These are phyloP conservation scores for Arthroderma uncinatum DNA, from an alignment of 2,329 filamentous ascomycete genomes.

Conservation along the genomic window DNA sequence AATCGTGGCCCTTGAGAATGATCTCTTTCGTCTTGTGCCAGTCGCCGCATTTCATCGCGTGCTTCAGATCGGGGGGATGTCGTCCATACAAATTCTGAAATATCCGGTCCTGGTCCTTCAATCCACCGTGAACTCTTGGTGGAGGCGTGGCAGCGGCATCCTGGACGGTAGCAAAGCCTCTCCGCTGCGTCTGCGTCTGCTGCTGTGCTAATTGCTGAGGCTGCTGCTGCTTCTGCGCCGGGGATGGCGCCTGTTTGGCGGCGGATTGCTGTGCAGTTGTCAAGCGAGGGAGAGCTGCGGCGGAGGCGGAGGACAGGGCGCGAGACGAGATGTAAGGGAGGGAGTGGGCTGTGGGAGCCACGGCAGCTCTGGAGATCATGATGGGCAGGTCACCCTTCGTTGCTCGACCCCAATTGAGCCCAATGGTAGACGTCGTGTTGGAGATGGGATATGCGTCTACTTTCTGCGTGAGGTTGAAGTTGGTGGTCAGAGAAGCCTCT, in stretches of 20 bases:
- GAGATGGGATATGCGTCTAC: background rate
- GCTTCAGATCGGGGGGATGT: constrained; percentile 81
- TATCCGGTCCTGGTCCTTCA: constrained; percentile 95
- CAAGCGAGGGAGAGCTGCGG: constrained; percentile 24
- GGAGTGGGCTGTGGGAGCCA: constrained; percentile 34
- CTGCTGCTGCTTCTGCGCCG: constrained; percentile 17
- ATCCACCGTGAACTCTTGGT: constrained; percentile 65
- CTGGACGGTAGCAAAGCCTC: constrained; percentile 71
- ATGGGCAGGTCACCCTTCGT: constrained; percentile 16
- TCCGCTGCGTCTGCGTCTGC: constrained; percentile 35
- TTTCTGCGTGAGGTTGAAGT: constrained; percentile 1
- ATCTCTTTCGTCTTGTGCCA: constrained; percentile 99
- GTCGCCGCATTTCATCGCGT: constrained; percentile 93
- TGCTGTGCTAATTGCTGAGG: constrained; percentile 22
- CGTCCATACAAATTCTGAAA: constrained; percentile 98
- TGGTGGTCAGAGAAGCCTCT: background rate
- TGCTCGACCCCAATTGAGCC: constrained; percentile 3
- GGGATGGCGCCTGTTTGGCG: constrained; percentile 16
- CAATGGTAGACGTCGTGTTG: background rate
- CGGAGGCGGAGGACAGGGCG: constrained; percentile 26
- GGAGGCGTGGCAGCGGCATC: constrained; percentile 50
- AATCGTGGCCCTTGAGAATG: constrained; percentile 89
- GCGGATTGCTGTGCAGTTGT: constrained; percentile 9
- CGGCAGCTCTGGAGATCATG: constrained; percentile 36
- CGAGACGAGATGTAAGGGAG: constrained; percentile 33